phyloP scores from a whole-genome alignment of 306 rosid species.

The Fagus crenata region DNA sequence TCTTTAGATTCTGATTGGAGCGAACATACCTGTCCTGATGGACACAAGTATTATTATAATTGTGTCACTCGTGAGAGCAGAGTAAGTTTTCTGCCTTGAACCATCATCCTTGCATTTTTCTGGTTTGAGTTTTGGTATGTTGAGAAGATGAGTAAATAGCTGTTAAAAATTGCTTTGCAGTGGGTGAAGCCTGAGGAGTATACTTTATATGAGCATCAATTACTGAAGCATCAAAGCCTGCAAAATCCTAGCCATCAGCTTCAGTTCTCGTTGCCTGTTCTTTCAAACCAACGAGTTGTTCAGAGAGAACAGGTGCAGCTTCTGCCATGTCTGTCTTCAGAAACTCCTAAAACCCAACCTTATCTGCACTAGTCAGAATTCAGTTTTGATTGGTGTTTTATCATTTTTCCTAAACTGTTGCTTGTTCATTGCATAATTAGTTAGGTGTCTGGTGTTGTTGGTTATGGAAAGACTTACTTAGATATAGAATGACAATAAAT shows the following conservation, averaged over 20 bases:
- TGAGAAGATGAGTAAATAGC: constrained; percentile 27
- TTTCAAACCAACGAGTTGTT: constrained; percentile 43
- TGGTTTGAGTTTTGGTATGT: constrained; percentile 19
- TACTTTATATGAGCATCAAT: constrained; percentile 55
- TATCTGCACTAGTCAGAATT: constrained; percentile 26
- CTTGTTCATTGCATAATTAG: background rate
- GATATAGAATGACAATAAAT: background rate
- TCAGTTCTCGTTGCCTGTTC: constrained; percentile 34
- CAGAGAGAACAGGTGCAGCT: constrained; percentile 45
- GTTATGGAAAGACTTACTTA: background rate
- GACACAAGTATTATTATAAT: constrained; percentile 71
- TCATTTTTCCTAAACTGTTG: background rate
- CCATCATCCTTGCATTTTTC: constrained; percentile 28
- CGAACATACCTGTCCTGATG: constrained; percentile 86
- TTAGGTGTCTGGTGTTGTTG: background rate
- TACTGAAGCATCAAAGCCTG: constrained; percentile 46
- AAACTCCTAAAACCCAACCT: constrained; percentile 32
- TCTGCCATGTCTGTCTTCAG: constrained; percentile 33
- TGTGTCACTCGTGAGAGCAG: constrained; percentile 78
- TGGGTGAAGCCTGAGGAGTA: constrained; percentile 90
- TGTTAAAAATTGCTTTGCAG: constrained; percentile 45
- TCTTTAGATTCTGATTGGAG: constrained; percentile 85
- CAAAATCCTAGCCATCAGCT: constrained; percentile 39
- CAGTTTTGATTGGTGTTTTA: background rate
- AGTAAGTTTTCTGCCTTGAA: constrained; percentile 49